These are phyloP conservation scores for Fusarium sp. DNA, from an alignment of 2,329 filamentous ascomycete species.

Conservation along the genomic window DNA sequence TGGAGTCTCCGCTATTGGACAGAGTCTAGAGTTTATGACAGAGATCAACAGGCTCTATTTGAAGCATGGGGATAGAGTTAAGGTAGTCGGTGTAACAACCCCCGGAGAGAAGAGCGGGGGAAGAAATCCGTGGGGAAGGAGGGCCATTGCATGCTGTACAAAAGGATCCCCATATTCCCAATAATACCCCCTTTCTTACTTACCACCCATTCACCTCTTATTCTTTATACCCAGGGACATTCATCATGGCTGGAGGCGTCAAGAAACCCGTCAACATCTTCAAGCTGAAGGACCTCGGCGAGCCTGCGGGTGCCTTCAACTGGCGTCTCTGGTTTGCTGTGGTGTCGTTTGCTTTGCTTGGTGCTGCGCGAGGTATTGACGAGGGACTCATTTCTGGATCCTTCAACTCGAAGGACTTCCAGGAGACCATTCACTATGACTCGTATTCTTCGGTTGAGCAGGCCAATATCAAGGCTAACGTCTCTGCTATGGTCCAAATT, in stretches of 20 bases:
- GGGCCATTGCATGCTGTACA: constrained; percentile 8
- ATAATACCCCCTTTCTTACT: neutral
- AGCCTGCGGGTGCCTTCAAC: constrained; percentile 79
- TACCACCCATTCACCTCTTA: neutral
- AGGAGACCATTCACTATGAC: constrained; percentile 68
- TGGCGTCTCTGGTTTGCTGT: constrained; percentile 85
- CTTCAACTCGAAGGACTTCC: constrained; percentile 75
- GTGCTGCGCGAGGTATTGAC: constrained; percentile 82
- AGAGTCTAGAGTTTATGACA: neutral
- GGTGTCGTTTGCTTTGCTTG: constrained; percentile 79
- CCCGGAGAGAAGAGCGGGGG: constrained; percentile 18
- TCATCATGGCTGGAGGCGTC: constrained; percentile 62
- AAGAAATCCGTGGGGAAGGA: constrained; percentile 21
- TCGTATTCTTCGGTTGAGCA: constrained; percentile 65
- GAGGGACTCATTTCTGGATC: constrained; percentile 83
- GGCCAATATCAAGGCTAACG: constrained; percentile 80
- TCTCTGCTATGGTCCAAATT: constrained; percentile 85
- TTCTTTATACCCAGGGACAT: neutral
- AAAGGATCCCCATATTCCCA: constrained; percentile 6
- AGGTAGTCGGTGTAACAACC: constrained; percentile 28
- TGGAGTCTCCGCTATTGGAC: constrained; percentile 37
- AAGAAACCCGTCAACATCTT: constrained; percentile 74
- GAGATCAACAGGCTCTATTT: constrained; percentile 5
- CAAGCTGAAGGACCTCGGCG: constrained; percentile 71
- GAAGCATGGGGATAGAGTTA: neutral